These are phyloP conservation scores for Cicer chorassanicum DNA, from an alignment of 306 rosid species.

Conservation along the genomic window DNA sequence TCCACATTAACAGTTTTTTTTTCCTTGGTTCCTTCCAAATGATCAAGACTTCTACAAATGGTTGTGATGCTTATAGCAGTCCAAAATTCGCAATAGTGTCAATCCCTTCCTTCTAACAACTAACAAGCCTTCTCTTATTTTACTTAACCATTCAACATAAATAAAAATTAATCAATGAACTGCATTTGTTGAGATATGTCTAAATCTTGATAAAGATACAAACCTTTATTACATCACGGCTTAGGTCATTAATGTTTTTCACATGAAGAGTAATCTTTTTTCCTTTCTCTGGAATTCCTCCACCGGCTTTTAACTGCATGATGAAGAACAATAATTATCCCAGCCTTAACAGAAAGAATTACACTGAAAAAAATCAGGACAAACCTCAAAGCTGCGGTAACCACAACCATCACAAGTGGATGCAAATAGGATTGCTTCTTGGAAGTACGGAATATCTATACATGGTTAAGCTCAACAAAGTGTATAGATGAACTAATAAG, in stretches of 20 bases:
- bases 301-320: conserved; percentile 89
- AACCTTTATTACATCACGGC: conserved; percentile 95
- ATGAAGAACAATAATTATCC: conserved; percentile 35
- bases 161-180: neutral
- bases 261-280: conserved; percentile 67
- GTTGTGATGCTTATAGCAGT: conserved; percentile 15
- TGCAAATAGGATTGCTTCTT: conserved; percentile 93
- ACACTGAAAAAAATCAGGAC: conserved; percentile 39
- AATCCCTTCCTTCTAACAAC: conserved; percentile 18
- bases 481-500: conserved; percentile 28
- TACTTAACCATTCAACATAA: conserved; percentile 8
- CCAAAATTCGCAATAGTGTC: neutral
- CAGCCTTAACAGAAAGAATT: conserved; percentile 28
- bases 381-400: conserved; percentile 95
- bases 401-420: conserved; percentile 87
- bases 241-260: conserved; percentile 65
- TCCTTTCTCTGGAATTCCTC: conserved; percentile 80
- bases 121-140: conserved; percentile 14
- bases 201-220: conserved; percentile 29
- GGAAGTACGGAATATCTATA: conserved; percentile 87
- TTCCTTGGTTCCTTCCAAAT: neutral
- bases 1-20: neutral
- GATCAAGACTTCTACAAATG: neutral
- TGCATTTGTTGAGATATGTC: neutral
- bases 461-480: conserved; percentile 54